Evolutionary conservation across 768 basidiomycete genomes (phyloP).

Genomic region (Cyclocybe cylindracea): DNA sequence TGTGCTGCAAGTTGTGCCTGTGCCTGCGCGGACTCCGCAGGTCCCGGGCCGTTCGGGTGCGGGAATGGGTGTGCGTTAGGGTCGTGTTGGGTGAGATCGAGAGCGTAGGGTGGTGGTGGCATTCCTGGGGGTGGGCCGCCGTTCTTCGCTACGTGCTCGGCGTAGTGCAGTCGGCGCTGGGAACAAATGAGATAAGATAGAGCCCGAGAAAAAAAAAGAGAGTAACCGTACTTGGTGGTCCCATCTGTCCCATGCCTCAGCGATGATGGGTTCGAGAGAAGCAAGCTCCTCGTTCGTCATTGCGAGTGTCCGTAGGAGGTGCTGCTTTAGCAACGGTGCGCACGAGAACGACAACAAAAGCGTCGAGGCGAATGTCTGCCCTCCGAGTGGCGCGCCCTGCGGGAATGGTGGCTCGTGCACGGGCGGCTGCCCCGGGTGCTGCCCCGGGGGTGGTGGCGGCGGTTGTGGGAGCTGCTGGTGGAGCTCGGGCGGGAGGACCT

Average conservation of each 20-base stretch:
- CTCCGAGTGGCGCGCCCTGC: constrained; percentile 54
- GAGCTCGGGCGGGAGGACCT: constrained; percentile 42
- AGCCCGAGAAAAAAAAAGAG: constrained; percentile 5
- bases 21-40: constrained; percentile 22
- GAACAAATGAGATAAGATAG: constrained; percentile 3
- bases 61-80: constrained; percentile 21
- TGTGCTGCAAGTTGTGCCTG: background rate
- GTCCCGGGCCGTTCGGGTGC: constrained; percentile 23
- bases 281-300: constrained; percentile 82
- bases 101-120: too few relatives aligned
- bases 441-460: constrained; percentile 33
- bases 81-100: constrained; percentile 27
- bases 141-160: constrained; percentile 38
- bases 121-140: constrained; percentile 28
- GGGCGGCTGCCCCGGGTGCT: constrained; percentile 10
- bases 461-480: constrained; percentile 31
- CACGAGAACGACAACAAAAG: constrained; percentile 76
- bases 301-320: constrained; percentile 68
- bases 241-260: constrained; percentile 87
- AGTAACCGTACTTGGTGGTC: constrained; percentile 65
- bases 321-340: constrained; percentile 71
- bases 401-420: constrained; percentile 63
- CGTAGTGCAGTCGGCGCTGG: constrained; percentile 44
- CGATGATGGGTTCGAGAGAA: constrained; percentile 76
- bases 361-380: constrained; percentile 80